A percentile compares a stretch with the other conserved stretches of the same genome.
These are phyloP conservation scores for Apiospora kogelbergensis DNA, from an alignment of 2,329 filamentous ascomycete species.

Conservation along the genomic window DNA sequence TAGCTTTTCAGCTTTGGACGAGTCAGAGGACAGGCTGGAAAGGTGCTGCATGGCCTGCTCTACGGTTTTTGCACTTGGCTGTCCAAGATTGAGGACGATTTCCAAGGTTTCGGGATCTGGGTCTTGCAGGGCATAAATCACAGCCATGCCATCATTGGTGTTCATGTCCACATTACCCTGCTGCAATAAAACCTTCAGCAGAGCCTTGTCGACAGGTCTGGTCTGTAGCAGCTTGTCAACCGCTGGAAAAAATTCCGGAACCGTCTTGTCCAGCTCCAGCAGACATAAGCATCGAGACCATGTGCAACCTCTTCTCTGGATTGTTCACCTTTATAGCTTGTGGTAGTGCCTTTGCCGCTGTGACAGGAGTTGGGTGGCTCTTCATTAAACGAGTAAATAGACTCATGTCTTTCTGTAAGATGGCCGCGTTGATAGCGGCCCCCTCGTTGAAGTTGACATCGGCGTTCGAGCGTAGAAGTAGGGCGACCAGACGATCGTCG, in stretches of 20 bases:
- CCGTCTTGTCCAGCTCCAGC: conserved; percentile 45
- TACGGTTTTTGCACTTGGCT: conserved; percentile 44
- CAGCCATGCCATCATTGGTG: conserved; percentile 41
- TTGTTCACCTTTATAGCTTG: conserved; percentile 48
- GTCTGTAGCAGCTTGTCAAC: conserved; percentile 42
- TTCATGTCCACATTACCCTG: conserved; percentile 56
- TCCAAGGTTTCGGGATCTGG: conserved; percentile 50
- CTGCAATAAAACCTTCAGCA: conserved; percentile 49
- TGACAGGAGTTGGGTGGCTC: conserved; percentile 45
- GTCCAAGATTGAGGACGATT: conserved; percentile 45
- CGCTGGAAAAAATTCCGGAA: conserved; percentile 42
- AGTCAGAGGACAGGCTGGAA: conserved; percentile 41
- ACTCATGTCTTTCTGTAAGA: conserved; percentile 46
- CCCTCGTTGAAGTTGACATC: conserved; percentile 56
- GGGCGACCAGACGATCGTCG: conserved; percentile 51
- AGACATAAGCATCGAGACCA: conserved; percentile 46
- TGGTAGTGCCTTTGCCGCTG: conserved; percentile 46
- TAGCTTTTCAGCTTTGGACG: conserved; percentile 50
- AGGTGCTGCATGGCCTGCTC: conserved; percentile 43
- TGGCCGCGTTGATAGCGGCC: conserved; percentile 46
- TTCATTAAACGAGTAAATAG: conserved; percentile 46
- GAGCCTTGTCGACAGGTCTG: conserved; percentile 48
- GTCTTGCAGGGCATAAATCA: conserved; percentile 39
- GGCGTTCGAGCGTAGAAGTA: conserved; percentile 51
- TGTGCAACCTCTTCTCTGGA: conserved; percentile 42